Evolutionary conservation across 2,329 filamentous ascomycete species (phyloP), one percentile per base, ranked within the genome.

Genomic region (Didymella pinodella): DNA sequence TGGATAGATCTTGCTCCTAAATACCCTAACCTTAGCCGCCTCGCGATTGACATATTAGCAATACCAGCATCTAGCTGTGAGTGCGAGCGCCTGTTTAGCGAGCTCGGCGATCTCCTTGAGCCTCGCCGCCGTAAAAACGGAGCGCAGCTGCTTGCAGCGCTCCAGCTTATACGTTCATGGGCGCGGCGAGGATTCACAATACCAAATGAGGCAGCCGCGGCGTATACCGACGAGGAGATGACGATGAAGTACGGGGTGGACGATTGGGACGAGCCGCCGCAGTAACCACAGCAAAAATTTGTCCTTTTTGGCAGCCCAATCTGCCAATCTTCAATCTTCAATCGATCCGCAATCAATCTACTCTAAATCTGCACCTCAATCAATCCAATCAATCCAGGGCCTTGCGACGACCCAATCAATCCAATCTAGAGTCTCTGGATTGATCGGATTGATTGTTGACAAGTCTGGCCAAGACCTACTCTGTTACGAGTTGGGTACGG

Each of bases 51-150:
- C 26, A 20, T 32, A 32, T 29, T 48, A 5, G 34, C 46, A 11
- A 48, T 48, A 26, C 26, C 46, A 6, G 46, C 46, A 11, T 48
- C 46, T 12, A 48, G 46, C 46, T 51, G 36, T 22, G 48, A 51
- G 4, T 51, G 48, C 31, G 34, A 38, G 34, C 34, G 34, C 18
- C 14, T 38, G 34, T 38, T 38, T n/a, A 38, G 34, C 34, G 14
- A 38, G 34, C 12, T 38, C 4, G 14, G 7, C 18, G 14, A 38
- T 38, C 34, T 38, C 14, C 34, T 38, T 16, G 14, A 38, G 34
- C 34, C 14, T 16, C 14, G 18, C 14, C 34, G 14, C 5, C 34
- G 34, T n/a, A 38, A 38, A 16, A 4, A 16, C 14, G 18, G 18
- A 11, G 18, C 12, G 14, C 14, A 38, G 12, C 18, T 38, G 18